Percentiles rank a stretch among this genome's conserved stretches.
phyloP scores from a whole-genome alignment of 192 early-diverging fungal genomes.

The Coemansia sp. region DNA sequence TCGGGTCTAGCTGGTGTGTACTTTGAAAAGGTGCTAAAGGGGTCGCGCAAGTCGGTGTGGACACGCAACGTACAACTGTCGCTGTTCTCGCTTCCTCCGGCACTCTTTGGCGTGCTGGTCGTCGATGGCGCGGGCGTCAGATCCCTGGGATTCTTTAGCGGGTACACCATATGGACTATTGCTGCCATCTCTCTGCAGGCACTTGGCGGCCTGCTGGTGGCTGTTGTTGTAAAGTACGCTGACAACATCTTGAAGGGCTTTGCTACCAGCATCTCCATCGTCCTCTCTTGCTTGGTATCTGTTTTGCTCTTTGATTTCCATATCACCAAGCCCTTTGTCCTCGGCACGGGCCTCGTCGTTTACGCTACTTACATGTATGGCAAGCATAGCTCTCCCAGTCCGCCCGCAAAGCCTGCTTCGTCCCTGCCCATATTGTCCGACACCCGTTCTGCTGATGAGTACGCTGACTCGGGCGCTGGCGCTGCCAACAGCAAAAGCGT shows the following conservation, averaged over 20 bases:
- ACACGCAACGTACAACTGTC: constrained; percentile 91
- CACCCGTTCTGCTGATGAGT: neutral
- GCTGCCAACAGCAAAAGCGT: constrained; percentile 1
- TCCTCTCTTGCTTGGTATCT: constrained; percentile 82
- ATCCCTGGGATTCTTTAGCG: constrained; percentile 86
- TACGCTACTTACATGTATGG: constrained; percentile 77
- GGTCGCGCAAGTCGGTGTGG: constrained; percentile 78
- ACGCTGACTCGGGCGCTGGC: neutral
- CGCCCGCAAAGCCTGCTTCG: constrained; percentile 1
- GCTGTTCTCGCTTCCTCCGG: constrained; percentile 77
- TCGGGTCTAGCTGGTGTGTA: constrained; percentile 97
- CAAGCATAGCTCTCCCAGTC: neutral
- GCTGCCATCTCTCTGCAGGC: constrained; percentile 86
- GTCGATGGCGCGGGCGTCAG: constrained; percentile 71
- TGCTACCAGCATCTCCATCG: constrained; percentile 93
- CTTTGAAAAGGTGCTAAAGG: constrained; percentile 98
- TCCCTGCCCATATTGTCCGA: neutral
- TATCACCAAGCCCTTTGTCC: constrained; percentile 67
- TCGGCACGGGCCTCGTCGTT: constrained; percentile 73
- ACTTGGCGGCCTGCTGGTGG: constrained; percentile 89
- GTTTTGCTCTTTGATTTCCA: constrained; percentile 78
- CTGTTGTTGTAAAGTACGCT: constrained; percentile 95
- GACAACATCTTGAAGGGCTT: constrained; percentile 99
- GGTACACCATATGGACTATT: constrained; percentile 80
- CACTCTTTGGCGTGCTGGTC: constrained; percentile 72